Evolutionary conservation across 352 stramenopile species (phyloP), one percentile per base, ranked within the genome.

Genomic region (Sclerospora graminicola): DNA sequence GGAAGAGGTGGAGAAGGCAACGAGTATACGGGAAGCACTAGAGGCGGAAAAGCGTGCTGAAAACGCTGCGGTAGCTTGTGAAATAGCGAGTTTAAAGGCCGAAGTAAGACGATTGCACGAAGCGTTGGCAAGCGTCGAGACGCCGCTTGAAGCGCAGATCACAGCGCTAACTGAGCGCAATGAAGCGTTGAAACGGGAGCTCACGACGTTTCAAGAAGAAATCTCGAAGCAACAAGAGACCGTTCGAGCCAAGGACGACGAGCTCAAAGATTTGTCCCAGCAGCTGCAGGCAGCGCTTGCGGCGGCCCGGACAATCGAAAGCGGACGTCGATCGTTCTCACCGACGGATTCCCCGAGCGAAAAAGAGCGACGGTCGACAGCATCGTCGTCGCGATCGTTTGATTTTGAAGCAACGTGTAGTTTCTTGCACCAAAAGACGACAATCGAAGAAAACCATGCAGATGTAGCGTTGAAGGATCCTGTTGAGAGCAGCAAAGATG

Each of bases 161-260:
- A 51, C 60, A 8, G 47, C 69, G 18, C 60, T 81, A 2, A 45
- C 38, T 0, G 45, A 51, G 10, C 47, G 37, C 21, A 78, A 79
- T 33, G 60, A 60, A 24, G 30, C 24, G 8, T 44, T 87, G 8
- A 41, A 50, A 20, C 15, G 41, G 3, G 53, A 76, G 4, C 31
- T 80, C 15, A 18, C 47, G 4, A 18, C 26, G 0, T 42, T 84
- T 7, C 66, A 60, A 48, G 66, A 70, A 26, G 56, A 71, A 4
- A 27, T 70, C 8, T 48, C 54, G 19, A 50, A 39, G 8, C 69
- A 78, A 43, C 69, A 53, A 6, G 57, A 77, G 16, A 46, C 48
- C 1, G 46, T 83, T 31, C 48, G 67, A 33, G 51, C 55, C 14
- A 85, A 85, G 46, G 61, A 84, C 24, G 28, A 54, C 6, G 69